Evolutionary conservation across 306 rosid genomes (phyloP).

Genomic region (Cicer arietinum): DNA sequence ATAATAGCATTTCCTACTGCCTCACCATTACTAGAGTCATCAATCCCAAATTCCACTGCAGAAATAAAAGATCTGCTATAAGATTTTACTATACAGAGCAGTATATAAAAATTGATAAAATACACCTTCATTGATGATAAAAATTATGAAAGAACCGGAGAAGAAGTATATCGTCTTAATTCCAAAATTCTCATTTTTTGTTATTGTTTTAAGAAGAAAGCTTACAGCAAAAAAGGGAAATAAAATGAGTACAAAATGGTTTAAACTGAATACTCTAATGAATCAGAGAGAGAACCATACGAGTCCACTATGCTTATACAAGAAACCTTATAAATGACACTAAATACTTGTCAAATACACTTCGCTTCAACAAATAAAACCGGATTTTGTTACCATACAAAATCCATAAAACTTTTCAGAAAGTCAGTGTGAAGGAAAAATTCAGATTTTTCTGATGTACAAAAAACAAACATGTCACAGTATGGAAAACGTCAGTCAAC

Average conservation of each 20-base stretch:
- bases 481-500: slow-evolving; percentile 8
- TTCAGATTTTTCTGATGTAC: slow-evolving; percentile 8
- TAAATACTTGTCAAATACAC: slow-evolving; percentile 12
- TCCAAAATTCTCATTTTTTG: background rate
- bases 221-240: background rate
- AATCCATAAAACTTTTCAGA: background rate
- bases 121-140: background rate
- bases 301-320: background rate
- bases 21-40: slow-evolving; percentile 58
- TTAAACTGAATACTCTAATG: background rate
- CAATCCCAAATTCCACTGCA: slow-evolving; percentile 89
- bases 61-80: slow-evolving; percentile 39
- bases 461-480: background rate
- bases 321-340: background rate
- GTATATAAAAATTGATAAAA: background rate
- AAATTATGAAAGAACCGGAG: background rate
- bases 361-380: slow-evolving; percentile 22
- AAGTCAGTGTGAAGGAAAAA: slow-evolving; percentile 9
- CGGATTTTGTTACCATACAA: background rate
- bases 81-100: slow-evolving; percentile 39
- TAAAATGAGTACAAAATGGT: background rate
- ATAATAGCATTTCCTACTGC: slow-evolving; percentile 59
- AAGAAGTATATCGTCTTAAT: slow-evolving; percentile 16
- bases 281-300: slow-evolving; percentile 12
- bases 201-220: background rate